Evolutionary conservation across 768 basidiomycete species (phyloP).

Genomic region (Trametes gibbosa): DNA sequence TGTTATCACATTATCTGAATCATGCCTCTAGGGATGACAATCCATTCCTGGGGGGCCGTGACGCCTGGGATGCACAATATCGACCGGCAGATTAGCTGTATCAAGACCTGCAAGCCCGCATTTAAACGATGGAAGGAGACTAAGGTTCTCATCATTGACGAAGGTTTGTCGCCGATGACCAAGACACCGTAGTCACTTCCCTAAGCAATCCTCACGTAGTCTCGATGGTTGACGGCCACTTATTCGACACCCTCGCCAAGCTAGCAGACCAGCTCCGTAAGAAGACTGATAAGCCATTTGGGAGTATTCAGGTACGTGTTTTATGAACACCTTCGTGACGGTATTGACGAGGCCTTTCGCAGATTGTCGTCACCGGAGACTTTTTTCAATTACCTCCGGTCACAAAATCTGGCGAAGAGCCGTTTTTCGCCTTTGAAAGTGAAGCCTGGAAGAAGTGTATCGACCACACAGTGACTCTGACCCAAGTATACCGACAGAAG

Average conservation of each 20-base stretch:
- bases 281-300: conserved; percentile 51
- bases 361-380: conserved; percentile 62
- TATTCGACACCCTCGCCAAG: conserved; percentile 57
- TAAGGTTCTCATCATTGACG: conserved; percentile 62
- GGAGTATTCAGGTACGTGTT: conserved; percentile 58
- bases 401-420: conserved; percentile 38
- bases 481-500: conserved; percentile 74
- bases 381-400: conserved; percentile 68
- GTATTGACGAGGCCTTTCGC: not conserved
- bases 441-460: conserved; percentile 55
- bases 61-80: conserved; percentile 47
- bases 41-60: conserved; percentile 62
- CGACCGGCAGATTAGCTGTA: conserved; percentile 46
- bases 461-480: conserved; percentile 59
- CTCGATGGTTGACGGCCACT: conserved; percentile 65
- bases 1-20: not conserved
- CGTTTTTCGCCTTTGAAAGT: conserved; percentile 68
- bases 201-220: conserved; percentile 35
- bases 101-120: conserved; percentile 53
- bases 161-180: conserved; percentile 39
- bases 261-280: conserved; percentile 52
- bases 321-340: conserved; percentile 7
- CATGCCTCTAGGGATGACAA: conserved; percentile 44
- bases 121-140: conserved; percentile 55
- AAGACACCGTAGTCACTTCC: not conserved